Evolutionary conservation across 2,329 filamentous ascomycete genomes (phyloP), one percentile per base, ranked within the genome.

Genomic region (Westerdykella sp.): DNA sequence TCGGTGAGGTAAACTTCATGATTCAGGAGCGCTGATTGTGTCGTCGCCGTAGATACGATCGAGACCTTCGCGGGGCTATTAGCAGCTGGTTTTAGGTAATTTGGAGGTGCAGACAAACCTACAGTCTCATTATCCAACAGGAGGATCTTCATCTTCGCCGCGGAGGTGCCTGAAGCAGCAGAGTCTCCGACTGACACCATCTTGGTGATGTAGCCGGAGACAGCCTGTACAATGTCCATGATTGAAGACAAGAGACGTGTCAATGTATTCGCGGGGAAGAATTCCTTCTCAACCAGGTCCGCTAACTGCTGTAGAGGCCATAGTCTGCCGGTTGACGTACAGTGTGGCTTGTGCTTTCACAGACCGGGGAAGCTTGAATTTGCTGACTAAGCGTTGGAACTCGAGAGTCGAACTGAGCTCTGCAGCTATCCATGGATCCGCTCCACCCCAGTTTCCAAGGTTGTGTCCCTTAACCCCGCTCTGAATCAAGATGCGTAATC

Each of bases 1-100:
- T 98, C 93, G 60, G 94, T 96, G 48, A 98, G 86, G 70, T 96
- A 98, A 55, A 98, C 87, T 71, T 97, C 91, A 72, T 98, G 89
- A 62, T 87, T 95, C 50, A 98, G 81, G 15, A 98, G 80, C 32
- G 88, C 82, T 22, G 93, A 98, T 67, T 98, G 94, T 1, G 93
- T 97, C 48, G 91, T 91, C 42, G 93, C 90, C 5, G 90, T 94
- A 9, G 94, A 98, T 15, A 96, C 82, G 54, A 97, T 95, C 13
- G 87, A 81, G 16, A 97, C 84, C 79, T 81, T 54, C 15, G 10
- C 44, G 18, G 7, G 7, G 13, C 37, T 36, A 42, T 60, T 15
- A 66, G 55, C n/a, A 37, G 31, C 30, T 25, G 35, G 6, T 34
- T 34, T 13, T 12, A 10, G 12, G 7, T n/a, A 18, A 9, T 34